Conservation (phyloP, 345 rosid species). For the Ceriops zippeliana region DNA sequence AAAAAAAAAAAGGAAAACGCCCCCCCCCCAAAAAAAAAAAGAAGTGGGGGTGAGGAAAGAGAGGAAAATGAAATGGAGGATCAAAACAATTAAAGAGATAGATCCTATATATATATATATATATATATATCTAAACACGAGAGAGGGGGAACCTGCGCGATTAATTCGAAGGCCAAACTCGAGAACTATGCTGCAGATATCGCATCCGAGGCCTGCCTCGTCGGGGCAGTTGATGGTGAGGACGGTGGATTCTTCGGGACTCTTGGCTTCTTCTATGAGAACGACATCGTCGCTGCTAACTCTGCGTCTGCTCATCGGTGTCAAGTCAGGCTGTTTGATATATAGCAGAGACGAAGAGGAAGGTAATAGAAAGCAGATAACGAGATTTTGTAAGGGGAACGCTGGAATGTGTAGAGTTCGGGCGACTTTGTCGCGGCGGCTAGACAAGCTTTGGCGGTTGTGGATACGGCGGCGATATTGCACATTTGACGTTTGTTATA, state of each 20-base stretch:
- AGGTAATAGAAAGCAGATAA: neutral
- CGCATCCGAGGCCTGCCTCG: slow-evolving; percentile 76
- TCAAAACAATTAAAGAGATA: neutral
- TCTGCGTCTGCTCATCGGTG: slow-evolving; percentile 44
- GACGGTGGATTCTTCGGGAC: slow-evolving; percentile 41
- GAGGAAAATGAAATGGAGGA: no score
- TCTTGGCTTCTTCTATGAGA: slow-evolving; percentile 36
- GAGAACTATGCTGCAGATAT: slow-evolving; percentile 63
- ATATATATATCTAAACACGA: neutral
- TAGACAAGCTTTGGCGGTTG: no score
- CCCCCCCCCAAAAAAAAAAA: neutral
- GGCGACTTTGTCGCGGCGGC: no score
- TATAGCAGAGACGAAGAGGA: no score
- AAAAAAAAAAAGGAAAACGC: neutral
- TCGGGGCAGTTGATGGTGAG: slow-evolving; percentile 80
- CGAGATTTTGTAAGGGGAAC: neutral
- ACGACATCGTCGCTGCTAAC: slow-evolving; percentile 51
- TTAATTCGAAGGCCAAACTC: slow-evolving; percentile 65
- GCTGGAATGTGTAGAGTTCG: no score
- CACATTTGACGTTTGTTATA: no score
- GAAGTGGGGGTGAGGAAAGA: no score
- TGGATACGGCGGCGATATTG: no score
- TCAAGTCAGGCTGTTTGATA: no score
- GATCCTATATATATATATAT: neutral
- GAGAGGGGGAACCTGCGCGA: slow-evolving; percentile 42